Conservation (phyloP, 1,139 yeast genomes). For the Suhomyces panamericanus region DNA sequence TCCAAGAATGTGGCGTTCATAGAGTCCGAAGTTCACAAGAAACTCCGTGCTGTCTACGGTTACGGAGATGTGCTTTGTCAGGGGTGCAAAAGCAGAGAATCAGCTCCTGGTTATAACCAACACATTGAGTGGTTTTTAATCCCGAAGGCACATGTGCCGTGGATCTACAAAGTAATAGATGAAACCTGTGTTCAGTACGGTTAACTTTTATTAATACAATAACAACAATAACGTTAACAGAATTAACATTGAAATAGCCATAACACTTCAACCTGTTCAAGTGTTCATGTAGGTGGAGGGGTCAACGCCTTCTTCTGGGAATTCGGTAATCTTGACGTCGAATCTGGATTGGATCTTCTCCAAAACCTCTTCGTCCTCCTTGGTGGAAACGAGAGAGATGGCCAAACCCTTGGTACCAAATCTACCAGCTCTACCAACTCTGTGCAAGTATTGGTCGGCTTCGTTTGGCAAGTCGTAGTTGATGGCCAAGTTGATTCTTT, state of each 20-base stretch:
- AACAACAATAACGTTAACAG: conserved; percentile 4
- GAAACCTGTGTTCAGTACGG: conserved; percentile 18
- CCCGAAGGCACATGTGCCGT: conserved; percentile 42
- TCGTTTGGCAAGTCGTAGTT: conserved; percentile 89
- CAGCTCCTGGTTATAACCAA: conserved; percentile 26
- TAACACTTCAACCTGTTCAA: conserved; percentile 31
- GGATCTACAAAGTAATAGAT: conserved; percentile 45
- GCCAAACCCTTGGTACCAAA: conserved; percentile 99
- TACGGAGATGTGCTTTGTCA: conserved; percentile 45
- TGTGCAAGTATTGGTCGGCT: conserved; percentile 97
- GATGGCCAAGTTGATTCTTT: conserved; percentile 96
- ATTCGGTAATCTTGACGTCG: conserved; percentile 90
- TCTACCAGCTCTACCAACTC: conserved; percentile 99
- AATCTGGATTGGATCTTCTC: conserved; percentile 95
- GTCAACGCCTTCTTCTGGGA: conserved; percentile 98
- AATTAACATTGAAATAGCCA: conserved; percentile 3
- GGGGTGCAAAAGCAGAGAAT: conserved; percentile 27
- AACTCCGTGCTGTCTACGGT: conserved; percentile 39
- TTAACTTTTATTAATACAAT: conserved; percentile 11
- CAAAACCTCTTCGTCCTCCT: conserved; percentile 87
- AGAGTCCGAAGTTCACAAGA: conserved; percentile 44
- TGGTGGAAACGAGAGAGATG: conserved; percentile 81
- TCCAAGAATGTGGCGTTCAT: conserved; percentile 28
- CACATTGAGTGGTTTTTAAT: conserved; percentile 64
- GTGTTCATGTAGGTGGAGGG: conserved; percentile 98